phyloP scores from a whole-genome alignment of 176 grass and related monocot genomes.

The Elaeis guineensis region DNA sequence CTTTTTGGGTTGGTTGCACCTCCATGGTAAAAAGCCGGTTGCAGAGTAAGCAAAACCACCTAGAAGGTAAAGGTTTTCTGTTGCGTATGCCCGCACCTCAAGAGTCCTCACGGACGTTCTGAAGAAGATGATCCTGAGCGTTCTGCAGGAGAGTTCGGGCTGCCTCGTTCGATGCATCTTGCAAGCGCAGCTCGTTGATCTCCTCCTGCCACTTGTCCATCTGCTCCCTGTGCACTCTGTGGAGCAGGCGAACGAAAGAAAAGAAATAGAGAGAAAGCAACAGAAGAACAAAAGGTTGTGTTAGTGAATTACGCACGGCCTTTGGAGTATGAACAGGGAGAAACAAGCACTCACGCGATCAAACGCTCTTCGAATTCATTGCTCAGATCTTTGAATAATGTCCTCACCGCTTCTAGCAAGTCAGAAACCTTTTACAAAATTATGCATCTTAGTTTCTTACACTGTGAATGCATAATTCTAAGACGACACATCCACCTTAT shows the following conservation, averaged over 20 bases:
- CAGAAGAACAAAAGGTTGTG: not conserved
- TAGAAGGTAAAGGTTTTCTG: too few relatives aligned
- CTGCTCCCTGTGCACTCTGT: slow-evolving; percentile 74
- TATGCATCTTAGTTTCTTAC: not conserved
- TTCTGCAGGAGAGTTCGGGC: slow-evolving; percentile 47
- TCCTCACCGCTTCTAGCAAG: slow-evolving; percentile 66
- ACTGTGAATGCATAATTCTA: not conserved
- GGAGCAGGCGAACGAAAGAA: not conserved
- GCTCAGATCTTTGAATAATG: slow-evolving; percentile 71
- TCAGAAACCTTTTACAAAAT: slow-evolving; percentile 47
- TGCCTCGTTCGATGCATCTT: slow-evolving; percentile 62
- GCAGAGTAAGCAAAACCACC: too few relatives aligned
- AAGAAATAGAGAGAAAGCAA: not conserved
- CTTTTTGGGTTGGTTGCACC: too few relatives aligned
- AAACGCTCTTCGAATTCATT: slow-evolving; percentile 84
- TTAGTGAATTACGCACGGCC: not conserved
- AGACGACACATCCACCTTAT: not conserved
- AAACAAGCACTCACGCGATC: slow-evolving; percentile 33
- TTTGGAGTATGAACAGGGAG: not conserved
- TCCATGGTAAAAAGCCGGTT: too few relatives aligned
- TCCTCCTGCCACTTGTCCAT: slow-evolving; percentile 81
- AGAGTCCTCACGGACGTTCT: slow-evolving; percentile 25
- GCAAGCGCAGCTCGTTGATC: slow-evolving; percentile 56
- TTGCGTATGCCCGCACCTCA: not conserved
- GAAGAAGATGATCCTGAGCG: slow-evolving; percentile 72